Evolutionary conservation across 2,329 filamentous ascomycete genomes (phyloP), one percentile per base, ranked within the genome.

Genomic region (Pyricularia sp.): DNA sequence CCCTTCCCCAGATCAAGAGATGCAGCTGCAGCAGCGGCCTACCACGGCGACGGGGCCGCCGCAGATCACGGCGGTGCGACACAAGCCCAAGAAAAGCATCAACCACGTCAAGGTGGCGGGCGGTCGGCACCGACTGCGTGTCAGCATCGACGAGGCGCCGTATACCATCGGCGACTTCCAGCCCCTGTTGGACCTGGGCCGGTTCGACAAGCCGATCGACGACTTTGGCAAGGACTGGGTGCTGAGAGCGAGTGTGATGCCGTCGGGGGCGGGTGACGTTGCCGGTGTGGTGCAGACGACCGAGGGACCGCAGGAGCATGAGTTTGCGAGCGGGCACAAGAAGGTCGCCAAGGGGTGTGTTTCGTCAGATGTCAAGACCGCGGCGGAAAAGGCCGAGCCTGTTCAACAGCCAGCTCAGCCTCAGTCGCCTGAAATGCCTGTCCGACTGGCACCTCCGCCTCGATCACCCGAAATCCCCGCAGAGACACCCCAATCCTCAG

Each of bases 81-180:
- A 74, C 63, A 65, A 73, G 25, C 72, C 76, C 23, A 73, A 74
- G 70, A 79, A 78, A 71, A 72, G 74, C 14, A 61, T 75, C 14
- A 76, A 74, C 64, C 73, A 77, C 58, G 71, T 77, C 63, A 75
- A 75, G 55, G 72, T 74, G 50, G 75, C 76, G 58, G 76, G 74
- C 58, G 14, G 61, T 28, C 61, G 26, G 55, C 78, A 81, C 69
- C 78, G 77, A 31, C 74, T 78, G 42, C 78, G 78, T 68, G 71
- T 81, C 63, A 83, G 82, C 1, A 74, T 81, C 2, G 83, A 85
- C 55, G 82, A 84, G 70, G 82, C 77, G 73, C 86, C 80, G 68
- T 91, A 83, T 82, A 87, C 80, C 73, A 89, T 92, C 67, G 90
- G 90, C 5, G 84, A 86, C 1, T 91, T 91, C 77, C 83, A 87